A percentile compares a stretch with the other conserved stretches of the same genome.
Conservation (phyloP, 345 rosid species). For the Turritis glabra region DNA sequence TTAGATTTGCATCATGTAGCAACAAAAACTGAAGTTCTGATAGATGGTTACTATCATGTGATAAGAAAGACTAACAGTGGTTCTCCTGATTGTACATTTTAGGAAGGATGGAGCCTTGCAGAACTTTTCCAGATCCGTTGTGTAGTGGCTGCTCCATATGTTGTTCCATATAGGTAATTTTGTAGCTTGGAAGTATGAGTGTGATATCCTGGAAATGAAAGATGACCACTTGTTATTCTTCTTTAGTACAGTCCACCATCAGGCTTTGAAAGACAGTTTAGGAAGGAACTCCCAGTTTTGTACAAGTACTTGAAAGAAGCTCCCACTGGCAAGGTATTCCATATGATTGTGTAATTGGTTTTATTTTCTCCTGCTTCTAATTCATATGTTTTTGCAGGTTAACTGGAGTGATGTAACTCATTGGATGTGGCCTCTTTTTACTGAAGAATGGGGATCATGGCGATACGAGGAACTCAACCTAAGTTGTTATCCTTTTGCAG, state of each 20-base stretch:
- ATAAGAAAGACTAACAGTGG: neutral
- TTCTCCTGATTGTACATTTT: constrained; percentile 14
- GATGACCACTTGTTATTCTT: constrained; percentile 12
- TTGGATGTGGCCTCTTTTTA: constrained; percentile 97
- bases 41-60: neutral
- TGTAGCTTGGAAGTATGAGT: neutral
- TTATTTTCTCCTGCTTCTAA: constrained; percentile 2
- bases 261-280: constrained; percentile 65
- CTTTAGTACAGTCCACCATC: constrained; percentile 67
- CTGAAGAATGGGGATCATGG: constrained; percentile 84
- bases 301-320: constrained; percentile 73
- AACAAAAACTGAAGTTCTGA: neutral
- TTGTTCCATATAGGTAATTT: constrained; percentile 84
- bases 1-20: neutral
- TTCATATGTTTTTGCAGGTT: constrained; percentile 44
- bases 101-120: constrained; percentile 98
- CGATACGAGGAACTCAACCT: constrained; percentile 70
- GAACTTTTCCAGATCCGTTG: constrained; percentile 72
- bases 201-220: neutral
- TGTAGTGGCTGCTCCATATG: constrained; percentile 87
- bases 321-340: constrained; percentile 60
- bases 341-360: neutral
- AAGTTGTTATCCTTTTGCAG: constrained; percentile 78
- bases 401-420: constrained; percentile 87
- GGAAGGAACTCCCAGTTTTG: constrained; percentile 58